A percentile compares a stretch with the other conserved stretches of the same genome.
These are phyloP conservation scores for Aurinia saxatilis DNA, from an alignment of 345 rosid species.

Conservation along the genomic window DNA sequence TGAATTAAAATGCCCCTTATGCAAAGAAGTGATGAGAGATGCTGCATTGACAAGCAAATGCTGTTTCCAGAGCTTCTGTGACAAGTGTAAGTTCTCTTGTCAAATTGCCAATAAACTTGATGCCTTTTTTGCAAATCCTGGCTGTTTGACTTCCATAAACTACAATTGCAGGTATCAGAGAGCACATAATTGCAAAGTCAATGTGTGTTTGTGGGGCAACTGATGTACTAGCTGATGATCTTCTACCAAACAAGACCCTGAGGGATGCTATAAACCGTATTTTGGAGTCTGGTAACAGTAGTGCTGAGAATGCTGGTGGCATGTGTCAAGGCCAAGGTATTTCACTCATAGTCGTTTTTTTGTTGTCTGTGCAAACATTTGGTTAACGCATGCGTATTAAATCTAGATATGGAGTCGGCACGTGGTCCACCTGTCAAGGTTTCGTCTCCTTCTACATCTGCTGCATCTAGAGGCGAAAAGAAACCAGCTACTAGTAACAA, in stretches of 20 bases:
- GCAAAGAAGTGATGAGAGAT: conserved; percentile 90
- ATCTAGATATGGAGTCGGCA: conserved; percentile 74
- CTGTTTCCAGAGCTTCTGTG: conserved; percentile 79
- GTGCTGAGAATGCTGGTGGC: conserved; percentile 82
- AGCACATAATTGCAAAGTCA: conserved; percentile 60
- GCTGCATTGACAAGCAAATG: conserved; percentile 93
- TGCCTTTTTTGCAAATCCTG: background rate
- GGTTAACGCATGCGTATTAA: background rate
- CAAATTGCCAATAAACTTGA: background rate
- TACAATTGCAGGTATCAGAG: conserved; percentile 66
- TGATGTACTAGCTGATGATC: conserved; percentile 86
- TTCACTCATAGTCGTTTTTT: conserved; percentile 8
- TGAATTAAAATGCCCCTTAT: conserved; percentile 85
- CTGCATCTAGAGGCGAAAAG: conserved; percentile 64
- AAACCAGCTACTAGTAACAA: conserved; percentile 51
- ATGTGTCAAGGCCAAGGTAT: conserved; percentile 80
- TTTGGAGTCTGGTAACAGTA: conserved; percentile 82
- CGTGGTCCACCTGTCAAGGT: conserved; percentile 56
- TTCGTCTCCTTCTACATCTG: conserved; percentile 71
- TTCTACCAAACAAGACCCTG: conserved; percentile 89
- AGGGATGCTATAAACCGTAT: conserved; percentile 91
- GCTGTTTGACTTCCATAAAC: conserved; percentile 1
- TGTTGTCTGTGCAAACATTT: background rate
- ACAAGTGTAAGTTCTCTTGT: conserved; percentile 54
- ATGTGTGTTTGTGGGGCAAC: conserved; percentile 80